A percentile compares a stretch with the other conserved stretches of the same genome.
phyloP scores from a whole-genome alignment of 2,329 filamentous ascomycete species.

The Exophiala sideris region DNA sequence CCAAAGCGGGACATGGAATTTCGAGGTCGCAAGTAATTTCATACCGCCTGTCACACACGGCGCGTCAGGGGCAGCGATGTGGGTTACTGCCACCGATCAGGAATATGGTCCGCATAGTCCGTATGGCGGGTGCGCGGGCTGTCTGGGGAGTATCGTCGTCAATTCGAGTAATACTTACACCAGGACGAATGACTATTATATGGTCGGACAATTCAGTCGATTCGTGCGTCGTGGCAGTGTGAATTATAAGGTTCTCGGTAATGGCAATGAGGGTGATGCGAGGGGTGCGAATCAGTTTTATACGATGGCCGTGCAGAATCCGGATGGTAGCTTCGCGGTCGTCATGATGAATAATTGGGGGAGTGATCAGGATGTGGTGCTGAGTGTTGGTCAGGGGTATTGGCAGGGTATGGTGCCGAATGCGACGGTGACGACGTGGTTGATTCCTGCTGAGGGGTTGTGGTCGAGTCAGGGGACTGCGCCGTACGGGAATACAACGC shows the following conservation, averaged over 20 bases:
- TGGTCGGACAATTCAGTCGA: slow-evolving; percentile 52
- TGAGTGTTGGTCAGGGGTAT: slow-evolving; percentile 25
- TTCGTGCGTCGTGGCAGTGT: slow-evolving; percentile 47
- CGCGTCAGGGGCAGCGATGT: slow-evolving; percentile 32
- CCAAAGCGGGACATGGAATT: slow-evolving; percentile 17
- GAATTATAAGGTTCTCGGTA: slow-evolving; percentile 33
- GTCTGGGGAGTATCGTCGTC: slow-evolving; percentile 31
- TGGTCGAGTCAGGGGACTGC: background rate
- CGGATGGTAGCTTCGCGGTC: slow-evolving; percentile 45
- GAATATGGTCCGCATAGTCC: slow-evolving; percentile 31
- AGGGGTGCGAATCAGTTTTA: slow-evolving; percentile 41
- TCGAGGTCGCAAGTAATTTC: slow-evolving; percentile 14
- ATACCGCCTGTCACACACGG: slow-evolving; percentile 32
- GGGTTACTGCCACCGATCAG: slow-evolving; percentile 33
- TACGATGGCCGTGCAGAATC: slow-evolving; percentile 48
- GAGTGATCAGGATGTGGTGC: slow-evolving; percentile 44
- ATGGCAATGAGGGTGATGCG: slow-evolving; percentile 45
- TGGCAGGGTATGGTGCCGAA: slow-evolving; percentile 33
- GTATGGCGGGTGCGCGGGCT: slow-evolving; percentile 31
- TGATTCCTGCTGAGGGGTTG: slow-evolving; percentile 25
- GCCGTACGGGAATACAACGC: slow-evolving; percentile 2
- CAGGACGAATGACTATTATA: slow-evolving; percentile 52
- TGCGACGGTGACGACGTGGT: slow-evolving; percentile 33
- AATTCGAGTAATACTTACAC: slow-evolving; percentile 40
- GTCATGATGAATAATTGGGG: slow-evolving; percentile 49